A percentile compares a stretch with the other conserved stretches of the same genome.
Evolutionary conservation across 1,284 basidiomycete genomes (phyloP).

Genomic region (Ustilago trichophora): DNA sequence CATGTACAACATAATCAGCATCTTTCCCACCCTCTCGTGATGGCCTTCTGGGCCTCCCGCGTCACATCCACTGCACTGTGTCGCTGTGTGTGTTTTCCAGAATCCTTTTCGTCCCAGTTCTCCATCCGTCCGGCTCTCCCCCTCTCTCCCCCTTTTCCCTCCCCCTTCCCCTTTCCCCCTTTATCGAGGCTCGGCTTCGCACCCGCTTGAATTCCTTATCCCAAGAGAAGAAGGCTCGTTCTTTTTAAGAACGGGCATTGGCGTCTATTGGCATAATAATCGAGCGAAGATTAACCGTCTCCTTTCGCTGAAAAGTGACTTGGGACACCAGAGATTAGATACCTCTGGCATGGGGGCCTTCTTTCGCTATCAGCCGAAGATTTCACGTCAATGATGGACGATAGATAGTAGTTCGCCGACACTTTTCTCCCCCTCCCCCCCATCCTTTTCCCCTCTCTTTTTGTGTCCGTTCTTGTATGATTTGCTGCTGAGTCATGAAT

Average conservation of each 20-base stretch:
- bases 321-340: slow-evolving; percentile 45
- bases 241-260: slow-evolving; percentile 8
- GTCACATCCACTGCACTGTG: no score
- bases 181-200: slow-evolving; percentile 1
- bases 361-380: slow-evolving; percentile 56
- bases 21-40: no score
- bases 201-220: slow-evolving; percentile 53
- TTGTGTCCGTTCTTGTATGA: neutral
- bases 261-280: slow-evolving; percentile 50
- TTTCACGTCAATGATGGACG: slow-evolving; percentile 48
- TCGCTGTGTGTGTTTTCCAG: no score
- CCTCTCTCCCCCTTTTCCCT: neutral
- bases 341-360: slow-evolving; percentile 47
- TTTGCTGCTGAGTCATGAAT: no score
- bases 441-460: neutral
- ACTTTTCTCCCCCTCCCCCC: neutral
- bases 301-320: no score
- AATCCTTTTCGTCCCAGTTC: neutral
- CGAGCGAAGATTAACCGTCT: slow-evolving; percentile 51
- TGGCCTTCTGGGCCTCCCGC: no score
- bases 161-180: neutral
- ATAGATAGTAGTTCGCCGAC: slow-evolving; percentile 55
- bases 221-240: slow-evolving; percentile 45
- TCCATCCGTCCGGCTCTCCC: neutral
- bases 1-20: slow-evolving; percentile 35